These are phyloP conservation scores for Coelastrella sp. DNA, from an alignment of 139 green algal genomes.

Conservation along the genomic window DNA sequence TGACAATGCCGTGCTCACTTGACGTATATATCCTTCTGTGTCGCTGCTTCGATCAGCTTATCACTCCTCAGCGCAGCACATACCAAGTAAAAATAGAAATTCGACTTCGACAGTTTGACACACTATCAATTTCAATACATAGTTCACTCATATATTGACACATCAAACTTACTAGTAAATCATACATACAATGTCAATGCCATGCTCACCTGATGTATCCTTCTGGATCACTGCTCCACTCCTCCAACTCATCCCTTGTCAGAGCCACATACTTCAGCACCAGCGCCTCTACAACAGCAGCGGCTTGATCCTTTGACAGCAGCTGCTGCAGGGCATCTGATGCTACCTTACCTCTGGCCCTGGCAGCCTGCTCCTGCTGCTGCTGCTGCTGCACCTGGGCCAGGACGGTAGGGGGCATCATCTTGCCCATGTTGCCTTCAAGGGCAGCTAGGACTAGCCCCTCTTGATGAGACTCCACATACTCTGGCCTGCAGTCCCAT, in stretches of 20 bases:
- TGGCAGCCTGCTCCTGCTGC: not conserved
- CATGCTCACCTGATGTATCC: constrained; percentile 57
- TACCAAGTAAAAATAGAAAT: not conserved
- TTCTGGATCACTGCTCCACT: constrained; percentile 79
- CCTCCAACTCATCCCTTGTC: constrained; percentile 76
- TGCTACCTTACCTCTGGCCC: not conserved
- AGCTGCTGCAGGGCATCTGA: constrained; percentile 34
- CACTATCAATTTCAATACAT: too few species aligned
- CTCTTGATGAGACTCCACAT: constrained; percentile 35
- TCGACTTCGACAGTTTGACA: not conserved
- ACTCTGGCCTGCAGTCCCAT: constrained; percentile 50
- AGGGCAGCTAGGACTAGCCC: not conserved
- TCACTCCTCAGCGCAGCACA: not conserved
- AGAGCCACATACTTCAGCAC: constrained; percentile 83
- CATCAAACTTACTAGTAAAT: not conserved
- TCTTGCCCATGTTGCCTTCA: not conserved
- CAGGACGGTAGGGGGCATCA: not conserved
- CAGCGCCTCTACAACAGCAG: constrained; percentile 64
- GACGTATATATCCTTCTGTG: constrained; percentile 53
- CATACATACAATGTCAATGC: not conserved
- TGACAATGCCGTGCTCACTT: not conserved
- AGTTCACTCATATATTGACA: too few species aligned
- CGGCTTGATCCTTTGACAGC: constrained; percentile 40
- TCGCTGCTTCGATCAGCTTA: too few species aligned
- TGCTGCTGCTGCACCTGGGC: constrained; percentile 1